These are phyloP conservation scores for Pseudocercospora fijiensis DNA, from an alignment of 2,329 filamentous ascomycete species.

Conservation along the genomic window DNA sequence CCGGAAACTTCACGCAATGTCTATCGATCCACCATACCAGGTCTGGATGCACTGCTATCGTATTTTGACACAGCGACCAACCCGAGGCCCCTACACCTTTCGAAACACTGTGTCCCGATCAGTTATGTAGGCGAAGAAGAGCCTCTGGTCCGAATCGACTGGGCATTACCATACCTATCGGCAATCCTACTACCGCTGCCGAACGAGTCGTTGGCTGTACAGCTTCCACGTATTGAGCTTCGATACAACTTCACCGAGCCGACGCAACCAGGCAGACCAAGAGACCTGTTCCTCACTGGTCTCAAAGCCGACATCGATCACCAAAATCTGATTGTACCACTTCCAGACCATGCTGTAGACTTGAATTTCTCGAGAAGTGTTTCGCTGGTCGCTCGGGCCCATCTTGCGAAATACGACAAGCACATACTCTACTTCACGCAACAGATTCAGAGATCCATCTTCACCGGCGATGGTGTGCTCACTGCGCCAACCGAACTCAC, in stretches of 20 bases:
- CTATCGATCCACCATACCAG: neutral
- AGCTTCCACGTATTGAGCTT: conserved; percentile 21
- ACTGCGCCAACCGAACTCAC: conserved; percentile 24
- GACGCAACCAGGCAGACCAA: neutral
- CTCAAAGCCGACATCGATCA: conserved; percentile 21
- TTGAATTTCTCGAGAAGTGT: conserved; percentile 23
- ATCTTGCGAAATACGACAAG: conserved; percentile 12
- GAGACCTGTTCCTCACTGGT: conserved; percentile 14
- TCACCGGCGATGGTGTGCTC: conserved; percentile 18
- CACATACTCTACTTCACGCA: conserved; percentile 24
- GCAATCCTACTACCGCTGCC: neutral
- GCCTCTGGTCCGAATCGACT: neutral
- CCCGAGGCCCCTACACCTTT: neutral
- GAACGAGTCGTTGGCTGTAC: neutral
- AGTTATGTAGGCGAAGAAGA: conserved; percentile 18
- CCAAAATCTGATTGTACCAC: conserved; percentile 22
- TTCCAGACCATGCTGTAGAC: conserved; percentile 28
- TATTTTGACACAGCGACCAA: neutral
- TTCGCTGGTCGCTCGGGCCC: conserved; percentile 9
- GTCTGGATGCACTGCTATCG: conserved; percentile 9
- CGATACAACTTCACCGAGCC: conserved; percentile 18
- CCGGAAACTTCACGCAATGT: neutral
- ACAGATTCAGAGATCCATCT: conserved; percentile 22
- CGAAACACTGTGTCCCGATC: conserved; percentile 18
- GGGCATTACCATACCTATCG: neutral